Conservation (phyloP, 345 rosid genomes). For the Populus nigra region DNA sequence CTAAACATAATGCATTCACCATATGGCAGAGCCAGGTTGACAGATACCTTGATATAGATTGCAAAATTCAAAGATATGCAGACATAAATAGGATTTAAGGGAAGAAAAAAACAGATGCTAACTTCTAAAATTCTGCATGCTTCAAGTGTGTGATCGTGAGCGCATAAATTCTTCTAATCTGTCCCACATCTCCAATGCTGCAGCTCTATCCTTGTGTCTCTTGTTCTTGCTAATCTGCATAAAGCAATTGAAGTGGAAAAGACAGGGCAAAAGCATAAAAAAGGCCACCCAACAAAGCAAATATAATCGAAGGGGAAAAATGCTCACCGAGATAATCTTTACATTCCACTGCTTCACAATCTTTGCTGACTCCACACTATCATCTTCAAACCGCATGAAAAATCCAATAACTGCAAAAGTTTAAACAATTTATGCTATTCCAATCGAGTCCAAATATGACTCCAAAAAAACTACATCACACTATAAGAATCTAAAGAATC, state of each 20-base stretch:
- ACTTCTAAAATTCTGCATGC: conserved; percentile 18
- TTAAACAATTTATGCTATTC: conserved; percentile 1
- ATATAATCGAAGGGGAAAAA: not conserved
- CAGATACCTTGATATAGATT: not conserved
- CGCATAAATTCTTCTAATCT: conserved; percentile 86
- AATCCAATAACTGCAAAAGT: conserved; percentile 77
- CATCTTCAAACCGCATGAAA: conserved; percentile 92
- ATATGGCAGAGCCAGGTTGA: not conserved
- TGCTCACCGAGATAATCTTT: conserved; percentile 82
- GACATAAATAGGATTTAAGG: not conserved
- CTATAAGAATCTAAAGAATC: not conserved
- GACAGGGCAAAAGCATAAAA: not conserved
- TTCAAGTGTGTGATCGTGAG: conserved; percentile 74
- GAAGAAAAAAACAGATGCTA: conserved; percentile 17
- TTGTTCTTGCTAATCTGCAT: conserved; percentile 93
- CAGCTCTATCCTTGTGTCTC: conserved; percentile 92
- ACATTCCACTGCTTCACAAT: conserved; percentile 98
- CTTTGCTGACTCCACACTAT: conserved; percentile 89
- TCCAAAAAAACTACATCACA: not conserved
- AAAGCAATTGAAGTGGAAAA: not conserved
- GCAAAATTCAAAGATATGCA: not conserved
- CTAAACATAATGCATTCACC: not conserved
- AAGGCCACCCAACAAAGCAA: conserved; percentile 12
- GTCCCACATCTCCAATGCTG: conserved; percentile 97
- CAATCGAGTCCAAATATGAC: not conserved